Base-by-base conservation (phyloP, 768 basidiomycete species). In the Atractiella rhizophila region DNA sequence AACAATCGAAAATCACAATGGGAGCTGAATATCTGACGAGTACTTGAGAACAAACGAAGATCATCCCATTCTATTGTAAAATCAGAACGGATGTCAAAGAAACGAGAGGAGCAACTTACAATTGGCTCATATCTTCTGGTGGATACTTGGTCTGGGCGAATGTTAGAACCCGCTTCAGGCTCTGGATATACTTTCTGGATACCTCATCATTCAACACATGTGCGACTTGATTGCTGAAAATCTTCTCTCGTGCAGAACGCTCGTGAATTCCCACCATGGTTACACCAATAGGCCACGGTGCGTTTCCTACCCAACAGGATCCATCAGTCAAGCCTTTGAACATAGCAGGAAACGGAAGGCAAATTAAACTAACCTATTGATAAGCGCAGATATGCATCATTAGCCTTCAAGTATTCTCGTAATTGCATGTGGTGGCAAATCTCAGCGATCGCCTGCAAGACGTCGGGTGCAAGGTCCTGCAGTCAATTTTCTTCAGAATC, bases 161-260 rank as follows among this genome's bases (percentile, higher is more conserved):
- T 1, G 91, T 86, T 51, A 98, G 64, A 26, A 98, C 65, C 46
- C 91, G 63, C 62, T 94, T 96, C 39, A 96, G 58, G 56, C 82
- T 91, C 61, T 96, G 91, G 43, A 98, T 96, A 56, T 94, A 99
- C 60, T 96, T 98, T 46, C 91, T 69, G 53, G 81, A 85, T 54
- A 94, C 82, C 70, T 99, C 91, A 53, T 98, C 91, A 57, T 99
- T 99, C 44, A 99, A 58, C 3, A 96, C 91, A 58, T 99, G 91
- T 0, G 88, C 91, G 7, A 98, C 85, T 56, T 86, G 81, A 58
- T 94, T 86, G 28, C 77, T 74, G 12, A 81, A 85, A 45, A 99
- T 99, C 63, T 94, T 94, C 60, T 98, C 88, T 47, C 86, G 75
- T 2, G 88, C 91, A 0, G 81, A 83, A 56, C 91, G 78, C 59